Base-by-base conservation (phyloP, 805 yeast species). In the Candida ficus region DNA sequence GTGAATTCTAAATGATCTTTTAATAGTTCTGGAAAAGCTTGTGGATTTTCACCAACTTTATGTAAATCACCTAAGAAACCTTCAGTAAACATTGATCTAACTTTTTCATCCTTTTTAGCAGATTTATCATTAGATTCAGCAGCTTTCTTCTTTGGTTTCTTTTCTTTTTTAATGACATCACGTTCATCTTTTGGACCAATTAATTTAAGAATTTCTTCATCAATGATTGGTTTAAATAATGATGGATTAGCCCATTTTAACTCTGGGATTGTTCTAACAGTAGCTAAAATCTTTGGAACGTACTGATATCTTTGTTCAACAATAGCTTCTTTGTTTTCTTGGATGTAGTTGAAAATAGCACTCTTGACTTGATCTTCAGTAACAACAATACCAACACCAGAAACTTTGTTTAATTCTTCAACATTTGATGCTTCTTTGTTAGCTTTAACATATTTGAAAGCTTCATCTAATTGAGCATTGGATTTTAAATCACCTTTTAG, bases 141-240 rank as follows among this genome's bases (percentile, higher is more conserved):
- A 34, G 62, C 61, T 14, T 58, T 54, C 13, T 53, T 52, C 59
- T 73, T 72, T 60, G 73, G 68, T 59, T 79, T 79, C 68, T 82
- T 78, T 63, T 84, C 88, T 69, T 83, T 83, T 65, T 83, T 83
- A 38, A 80, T 71, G 18, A 80, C 70, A 62, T 93, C 99, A 49
- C 98, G 79, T 59, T 90, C 98, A 60, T 93, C 99, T 63, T 91
- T 91, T 39, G 98, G 98, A 29, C 99, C 99, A 43, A 90, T 66
- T 12, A 82, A 63, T 31, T 66, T 76, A 45, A 84, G 62, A n/a
- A 89, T 67, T 54, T 83, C 77, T 32, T 73, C 78, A 60, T 93
- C 99, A 51, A 93, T 83, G 19, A 78, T 72, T 12, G 95, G 95
- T 65, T 93, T 93, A 68, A 93, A 86, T 41, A 76, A 68, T 38